These are phyloP conservation scores for Globisporangium solare DNA, from an alignment of 352 stramenopile species.

Conservation along the genomic window DNA sequence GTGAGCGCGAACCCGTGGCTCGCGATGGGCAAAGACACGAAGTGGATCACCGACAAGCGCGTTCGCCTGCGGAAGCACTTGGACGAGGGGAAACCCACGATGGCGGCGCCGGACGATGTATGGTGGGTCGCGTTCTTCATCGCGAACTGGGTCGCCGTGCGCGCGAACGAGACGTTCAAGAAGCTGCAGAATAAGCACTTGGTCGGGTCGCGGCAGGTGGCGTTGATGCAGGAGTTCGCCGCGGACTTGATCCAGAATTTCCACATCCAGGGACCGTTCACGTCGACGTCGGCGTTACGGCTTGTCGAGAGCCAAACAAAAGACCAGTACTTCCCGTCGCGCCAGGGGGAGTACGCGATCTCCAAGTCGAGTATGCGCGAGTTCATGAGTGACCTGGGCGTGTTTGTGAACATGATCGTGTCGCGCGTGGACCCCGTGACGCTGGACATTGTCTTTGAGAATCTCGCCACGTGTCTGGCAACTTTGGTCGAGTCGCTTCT, in stretches of 20 bases:
- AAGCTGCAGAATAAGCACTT: constrained; percentile 26
- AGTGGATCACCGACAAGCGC: constrained; percentile 54
- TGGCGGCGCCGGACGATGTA: constrained; percentile 22
- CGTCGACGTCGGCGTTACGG: not conserved
- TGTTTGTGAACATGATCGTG: constrained; percentile 31
- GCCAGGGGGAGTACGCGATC: constrained; percentile 25
- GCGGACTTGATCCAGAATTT: constrained; percentile 29
- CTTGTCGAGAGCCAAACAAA: constrained; percentile 6
- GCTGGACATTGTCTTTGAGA: constrained; percentile 27
- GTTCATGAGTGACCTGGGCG: constrained; percentile 40
- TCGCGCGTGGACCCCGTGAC: constrained; percentile 15
- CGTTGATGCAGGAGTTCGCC: constrained; percentile 22
- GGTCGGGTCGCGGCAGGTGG: constrained; percentile 12
- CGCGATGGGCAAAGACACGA: constrained; percentile 27
- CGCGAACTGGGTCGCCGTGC: constrained; percentile 43
- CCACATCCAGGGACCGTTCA: constrained; percentile 20
- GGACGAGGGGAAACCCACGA: constrained; percentile 17
- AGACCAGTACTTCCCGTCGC: constrained; percentile 16
- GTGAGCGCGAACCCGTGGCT: constrained; percentile 22
- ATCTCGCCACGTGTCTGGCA: constrained; percentile 19
- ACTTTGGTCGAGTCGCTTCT: constrained; percentile 23
- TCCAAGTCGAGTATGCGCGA: constrained; percentile 27
- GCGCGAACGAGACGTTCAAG: constrained; percentile 29
- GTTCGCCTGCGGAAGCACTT: constrained; percentile 44
- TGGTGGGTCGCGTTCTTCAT: constrained; percentile 63